Evolutionary conservation across 495 filamentous ascomycete genomes (phyloP).

Genomic region (Baudoinia panamericana): DNA sequence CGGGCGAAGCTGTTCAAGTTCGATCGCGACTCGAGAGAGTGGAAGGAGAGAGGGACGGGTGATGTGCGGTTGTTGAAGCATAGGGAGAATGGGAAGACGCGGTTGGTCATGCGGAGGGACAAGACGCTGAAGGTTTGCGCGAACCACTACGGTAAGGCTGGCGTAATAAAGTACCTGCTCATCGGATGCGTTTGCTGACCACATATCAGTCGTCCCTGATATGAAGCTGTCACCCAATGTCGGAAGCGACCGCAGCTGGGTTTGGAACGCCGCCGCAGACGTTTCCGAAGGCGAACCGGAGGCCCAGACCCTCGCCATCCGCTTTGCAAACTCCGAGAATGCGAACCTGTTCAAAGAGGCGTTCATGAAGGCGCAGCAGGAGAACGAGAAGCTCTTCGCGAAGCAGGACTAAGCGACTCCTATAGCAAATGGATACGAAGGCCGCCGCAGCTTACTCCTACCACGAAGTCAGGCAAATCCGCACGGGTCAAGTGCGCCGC

Average conservation of each 20-base stretch:
- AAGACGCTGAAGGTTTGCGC: slow-evolving; percentile 99
- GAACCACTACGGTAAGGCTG: slow-evolving; percentile 89
- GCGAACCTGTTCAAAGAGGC: slow-evolving; percentile 96
- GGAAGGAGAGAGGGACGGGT: slow-evolving; percentile 98
- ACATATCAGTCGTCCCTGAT: slow-evolving; percentile 72
- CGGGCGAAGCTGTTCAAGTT: slow-evolving; percentile 99
- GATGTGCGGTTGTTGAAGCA: slow-evolving; percentile 95
- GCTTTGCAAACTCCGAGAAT: slow-evolving; percentile 96
- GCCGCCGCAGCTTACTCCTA: too few species aligned
- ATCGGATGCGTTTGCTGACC: slow-evolving; percentile 3
- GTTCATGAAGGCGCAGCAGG: slow-evolving; percentile 94
- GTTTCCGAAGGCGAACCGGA: slow-evolving; percentile 97
- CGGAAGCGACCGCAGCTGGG: slow-evolving; percentile 95
- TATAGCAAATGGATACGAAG: too few species aligned
- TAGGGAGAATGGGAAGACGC: slow-evolving; percentile 93
- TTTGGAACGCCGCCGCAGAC: slow-evolving; percentile 97
- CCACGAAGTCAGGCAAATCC: too few species aligned
- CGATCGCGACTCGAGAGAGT: slow-evolving; percentile 75
- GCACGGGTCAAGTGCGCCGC: too few species aligned
- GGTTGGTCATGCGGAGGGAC: slow-evolving; percentile 96
- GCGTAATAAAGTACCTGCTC: not conserved
- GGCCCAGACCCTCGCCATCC: slow-evolving; percentile 88
- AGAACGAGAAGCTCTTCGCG: slow-evolving; percentile 74
- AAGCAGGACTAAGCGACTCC: slow-evolving; percentile 5
- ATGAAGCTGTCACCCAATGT: slow-evolving; percentile 98